These are phyloP conservation scores for Amaranthus palmeri DNA, from an alignment of 148 eudicot species.

Conservation along the genomic window DNA sequence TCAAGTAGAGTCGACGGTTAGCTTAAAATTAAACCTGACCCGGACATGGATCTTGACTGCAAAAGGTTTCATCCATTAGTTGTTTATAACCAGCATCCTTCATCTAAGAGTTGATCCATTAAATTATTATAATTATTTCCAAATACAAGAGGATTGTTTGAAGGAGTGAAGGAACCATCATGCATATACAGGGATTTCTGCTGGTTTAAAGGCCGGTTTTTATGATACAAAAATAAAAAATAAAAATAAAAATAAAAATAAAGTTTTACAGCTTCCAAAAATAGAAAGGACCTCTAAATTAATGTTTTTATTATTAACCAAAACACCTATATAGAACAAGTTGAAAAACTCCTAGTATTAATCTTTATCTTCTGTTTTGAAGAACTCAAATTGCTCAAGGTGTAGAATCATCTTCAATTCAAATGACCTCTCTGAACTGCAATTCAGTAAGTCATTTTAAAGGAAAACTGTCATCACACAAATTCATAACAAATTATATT, in stretches of 20 bases:
- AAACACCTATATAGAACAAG: constrained; percentile 54
- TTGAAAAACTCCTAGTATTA: constrained; percentile 48
- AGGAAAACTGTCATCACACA: constrained; percentile 13
- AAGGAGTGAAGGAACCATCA: constrained; percentile 45
- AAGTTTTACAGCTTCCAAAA: background rate
- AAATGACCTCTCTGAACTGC: constrained; percentile 47
- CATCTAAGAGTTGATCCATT: too few relatives aligned
- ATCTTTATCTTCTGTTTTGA: constrained; percentile 37
- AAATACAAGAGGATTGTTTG: constrained; percentile 30
- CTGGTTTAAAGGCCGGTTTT: too few relatives aligned
- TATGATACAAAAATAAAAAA: constrained; percentile 5
- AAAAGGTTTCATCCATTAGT: too few relatives aligned
- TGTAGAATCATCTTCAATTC: constrained; percentile 44
- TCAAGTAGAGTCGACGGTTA: too few relatives aligned
- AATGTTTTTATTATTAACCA: constrained; percentile 32
- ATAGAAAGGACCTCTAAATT: constrained; percentile 11
- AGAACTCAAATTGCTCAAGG: constrained; percentile 28
- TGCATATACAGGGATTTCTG: constrained; percentile 35
- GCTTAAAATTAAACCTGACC: constrained; percentile 31
- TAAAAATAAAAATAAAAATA: too few relatives aligned
- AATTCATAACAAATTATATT: too few relatives aligned
- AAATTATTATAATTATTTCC: too few relatives aligned
- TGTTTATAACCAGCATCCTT: too few relatives aligned
- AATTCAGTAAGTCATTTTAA: constrained; percentile 34
- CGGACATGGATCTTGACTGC: background rate